These are phyloP conservation scores for Botrytis paeoniae DNA, from an alignment of 2,329 filamentous ascomycete species.

Conservation along the genomic window DNA sequence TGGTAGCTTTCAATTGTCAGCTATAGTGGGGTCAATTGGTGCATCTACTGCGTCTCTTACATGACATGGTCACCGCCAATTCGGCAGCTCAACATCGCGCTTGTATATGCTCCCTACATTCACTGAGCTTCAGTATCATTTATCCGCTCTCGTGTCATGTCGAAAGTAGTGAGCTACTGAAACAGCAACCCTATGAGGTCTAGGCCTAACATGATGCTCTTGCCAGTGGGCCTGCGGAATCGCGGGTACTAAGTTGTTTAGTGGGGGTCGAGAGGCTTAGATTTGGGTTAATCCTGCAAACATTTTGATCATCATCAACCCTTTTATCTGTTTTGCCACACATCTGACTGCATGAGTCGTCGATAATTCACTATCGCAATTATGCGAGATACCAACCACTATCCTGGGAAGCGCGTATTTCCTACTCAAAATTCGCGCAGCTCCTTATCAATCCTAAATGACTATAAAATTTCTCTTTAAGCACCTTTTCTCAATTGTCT, in stretches of 20 bases:
- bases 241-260: neutral
- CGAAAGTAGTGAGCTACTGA: neutral
- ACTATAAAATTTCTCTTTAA: constrained; percentile 9
- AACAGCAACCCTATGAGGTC: neutral
- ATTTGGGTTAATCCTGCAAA: constrained; percentile 2
- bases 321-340: constrained; percentile 3
- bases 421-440: constrained; percentile 2
- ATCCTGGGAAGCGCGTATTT: constrained; percentile 11
- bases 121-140: neutral
- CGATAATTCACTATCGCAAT: constrained; percentile 14
- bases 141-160: neutral
- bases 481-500: neutral
- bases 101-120: neutral
- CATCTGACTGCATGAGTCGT: constrained; percentile 8
- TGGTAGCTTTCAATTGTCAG: neutral
- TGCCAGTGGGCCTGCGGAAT: neutral
- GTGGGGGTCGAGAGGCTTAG: neutral
- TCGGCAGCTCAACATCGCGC: neutral
- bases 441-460: neutral
- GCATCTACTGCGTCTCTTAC: constrained; percentile 2
- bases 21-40: neutral
- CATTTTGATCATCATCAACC: neutral
- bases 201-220: neutral
- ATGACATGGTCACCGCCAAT: constrained; percentile 1
- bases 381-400: constrained; percentile 11